Percentiles rank a stretch among this genome's conserved stretches.
Conservation (phyloP, 2,329 filamentous ascomycete genomes). For the Colletotrichum ledebouriae region DNA sequence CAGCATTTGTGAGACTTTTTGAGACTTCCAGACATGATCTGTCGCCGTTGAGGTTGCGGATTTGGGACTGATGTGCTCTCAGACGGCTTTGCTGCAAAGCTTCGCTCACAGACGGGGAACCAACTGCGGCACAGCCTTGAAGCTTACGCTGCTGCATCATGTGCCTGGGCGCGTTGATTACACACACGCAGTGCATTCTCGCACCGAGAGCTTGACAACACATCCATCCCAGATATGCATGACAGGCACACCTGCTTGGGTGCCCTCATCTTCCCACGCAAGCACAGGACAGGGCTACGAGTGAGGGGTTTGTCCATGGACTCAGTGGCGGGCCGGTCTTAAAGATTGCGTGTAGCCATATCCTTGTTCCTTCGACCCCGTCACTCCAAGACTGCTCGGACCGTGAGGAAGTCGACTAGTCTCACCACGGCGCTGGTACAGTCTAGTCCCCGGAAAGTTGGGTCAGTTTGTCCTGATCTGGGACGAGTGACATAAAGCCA, state of each 20-base stretch:
- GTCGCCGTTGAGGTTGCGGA: slow-evolving; percentile 28
- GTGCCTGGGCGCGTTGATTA: neutral
- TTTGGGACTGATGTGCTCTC: neutral
- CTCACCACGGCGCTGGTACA: slow-evolving; percentile 9
- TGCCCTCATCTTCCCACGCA: slow-evolving; percentile 3
- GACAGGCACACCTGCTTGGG: slow-evolving; percentile 23
- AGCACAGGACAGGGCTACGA: slow-evolving; percentile 15
- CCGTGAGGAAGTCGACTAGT: slow-evolving; percentile 22
- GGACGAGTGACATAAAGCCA: slow-evolving; percentile 39
- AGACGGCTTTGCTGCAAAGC: neutral
- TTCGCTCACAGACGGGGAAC: slow-evolving; percentile 28
- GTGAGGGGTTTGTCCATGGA: slow-evolving; percentile 25
- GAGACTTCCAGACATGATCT: slow-evolving; percentile 20
- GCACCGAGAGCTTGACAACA: slow-evolving; percentile 19
- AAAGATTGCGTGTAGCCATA: slow-evolving; percentile 40
- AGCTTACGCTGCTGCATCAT: slow-evolving; percentile 30
- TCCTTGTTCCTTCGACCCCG: slow-evolving; percentile 25
- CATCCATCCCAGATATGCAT: slow-evolving; percentile 21
- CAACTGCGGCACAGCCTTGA: slow-evolving; percentile 22
- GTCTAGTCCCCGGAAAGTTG: slow-evolving; percentile 24
- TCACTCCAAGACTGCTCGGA: slow-evolving; percentile 32
- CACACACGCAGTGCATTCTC: slow-evolving; percentile 5
- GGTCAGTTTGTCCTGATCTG: slow-evolving; percentile 23
- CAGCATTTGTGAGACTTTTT: slow-evolving; percentile 22
- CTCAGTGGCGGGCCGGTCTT: slow-evolving; percentile 36